Percentiles rank a stretch among this genome's conserved stretches.
Evolutionary conservation across 306 rosid genomes (phyloP).

Genomic region (Hippophae tibetana): DNA sequence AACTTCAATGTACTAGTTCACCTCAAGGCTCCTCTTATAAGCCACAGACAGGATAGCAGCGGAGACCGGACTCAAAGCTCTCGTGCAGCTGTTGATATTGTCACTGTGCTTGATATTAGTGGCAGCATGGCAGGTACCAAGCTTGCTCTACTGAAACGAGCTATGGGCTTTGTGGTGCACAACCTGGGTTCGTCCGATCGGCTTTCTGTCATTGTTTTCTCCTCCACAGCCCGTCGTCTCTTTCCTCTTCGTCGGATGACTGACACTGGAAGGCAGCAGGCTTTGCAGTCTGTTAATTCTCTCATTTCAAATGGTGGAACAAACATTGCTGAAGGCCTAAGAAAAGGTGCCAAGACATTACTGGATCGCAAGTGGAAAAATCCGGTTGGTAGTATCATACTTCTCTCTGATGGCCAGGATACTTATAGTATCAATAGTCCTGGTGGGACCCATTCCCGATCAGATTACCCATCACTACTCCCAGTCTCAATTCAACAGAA

Average conservation of each 20-base stretch:
- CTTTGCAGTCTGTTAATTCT: slow-evolving; percentile 65
- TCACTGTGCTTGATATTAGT: slow-evolving; percentile 89
- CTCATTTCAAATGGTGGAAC: slow-evolving; percentile 71
- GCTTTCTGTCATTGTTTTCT: slow-evolving; percentile 75
- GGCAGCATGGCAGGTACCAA: slow-evolving; percentile 97
- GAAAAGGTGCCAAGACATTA: slow-evolving; percentile 78
- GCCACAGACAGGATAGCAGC: slow-evolving; percentile 22
- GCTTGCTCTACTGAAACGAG: slow-evolving; percentile 73
- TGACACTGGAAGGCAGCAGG: slow-evolving; percentile 63
- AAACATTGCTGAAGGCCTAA: slow-evolving; percentile 73
- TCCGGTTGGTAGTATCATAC: slow-evolving; percentile 77
- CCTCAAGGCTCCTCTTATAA: slow-evolving; percentile 71
- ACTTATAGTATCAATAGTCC: slow-evolving; percentile 34
- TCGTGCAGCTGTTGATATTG: slow-evolving; percentile 78
- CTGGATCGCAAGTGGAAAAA: slow-evolving; percentile 69
- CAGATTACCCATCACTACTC: slow-evolving; percentile 49
- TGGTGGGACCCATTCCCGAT: slow-evolving; percentile 22
- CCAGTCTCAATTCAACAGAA: slow-evolving; percentile 45
- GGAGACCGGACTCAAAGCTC: slow-evolving; percentile 25
- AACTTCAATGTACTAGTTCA: slow-evolving; percentile 61
- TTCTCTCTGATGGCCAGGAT: slow-evolving; percentile 93
- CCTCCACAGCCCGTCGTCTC: slow-evolving; percentile 73
- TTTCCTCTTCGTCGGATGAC: slow-evolving; percentile 81
- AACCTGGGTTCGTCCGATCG: slow-evolving; percentile 78
- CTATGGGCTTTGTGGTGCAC: slow-evolving; percentile 91